phyloP scores from a whole-genome alignment of 306 rosid species.

The Senna tora region DNA sequence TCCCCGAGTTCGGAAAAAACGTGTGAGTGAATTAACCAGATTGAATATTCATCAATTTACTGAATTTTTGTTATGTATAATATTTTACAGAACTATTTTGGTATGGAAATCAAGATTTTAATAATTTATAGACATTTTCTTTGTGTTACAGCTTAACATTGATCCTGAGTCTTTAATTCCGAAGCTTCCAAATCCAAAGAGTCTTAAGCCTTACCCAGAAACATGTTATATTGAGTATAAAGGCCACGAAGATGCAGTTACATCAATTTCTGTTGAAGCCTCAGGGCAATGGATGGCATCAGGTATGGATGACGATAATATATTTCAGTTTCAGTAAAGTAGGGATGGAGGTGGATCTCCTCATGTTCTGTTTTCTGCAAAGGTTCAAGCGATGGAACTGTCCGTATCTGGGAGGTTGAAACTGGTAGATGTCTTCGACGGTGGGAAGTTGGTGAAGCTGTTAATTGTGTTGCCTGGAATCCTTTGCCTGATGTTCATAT shows the following conservation, averaged over 20 bases:
- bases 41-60: constrained; percentile 18
- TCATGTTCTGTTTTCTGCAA: constrained; percentile 35
- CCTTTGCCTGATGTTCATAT: constrained; percentile 74
- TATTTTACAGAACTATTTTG: constrained; percentile 15
- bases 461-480: constrained; percentile 88
- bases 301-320: constrained; percentile 54
- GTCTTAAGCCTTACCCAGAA: constrained; percentile 85
- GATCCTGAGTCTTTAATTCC: constrained; percentile 95
- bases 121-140: background rate
- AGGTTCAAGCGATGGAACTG: constrained; percentile 94
- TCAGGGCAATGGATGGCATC: constrained; percentile 99
- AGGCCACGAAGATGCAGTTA: constrained; percentile 87
- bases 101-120: background rate
- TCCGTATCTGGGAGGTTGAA: constrained; percentile 93
- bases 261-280: constrained; percentile 76
- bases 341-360: constrained; percentile 18
- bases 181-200: constrained; percentile 84
- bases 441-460: constrained; percentile 82
- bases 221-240: constrained; percentile 77
- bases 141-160: constrained; percentile 68
- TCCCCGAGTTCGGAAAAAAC: constrained; percentile 84
- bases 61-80: background rate
- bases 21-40: constrained; percentile 60
- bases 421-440: constrained; percentile 83
- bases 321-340: constrained; percentile 28